Evolutionary conservation across 225 moss, liverwort and hornwort genomes (phyloP).

Genomic region (Sphagnum contortum): DNA sequence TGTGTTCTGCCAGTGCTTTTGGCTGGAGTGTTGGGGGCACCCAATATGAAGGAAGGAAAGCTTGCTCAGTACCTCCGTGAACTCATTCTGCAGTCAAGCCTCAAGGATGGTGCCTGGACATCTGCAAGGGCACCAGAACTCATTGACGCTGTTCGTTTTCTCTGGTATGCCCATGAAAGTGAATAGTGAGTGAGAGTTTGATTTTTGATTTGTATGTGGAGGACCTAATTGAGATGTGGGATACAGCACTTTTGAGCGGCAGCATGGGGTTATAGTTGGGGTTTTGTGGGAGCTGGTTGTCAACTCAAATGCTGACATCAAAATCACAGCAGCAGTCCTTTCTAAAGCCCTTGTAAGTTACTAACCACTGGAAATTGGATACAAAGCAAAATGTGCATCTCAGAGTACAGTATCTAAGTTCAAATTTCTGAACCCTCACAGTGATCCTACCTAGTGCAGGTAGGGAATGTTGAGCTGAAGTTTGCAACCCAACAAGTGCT

Average conservation of each 20-base stretch:
- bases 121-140: slow-evolving; percentile 61
- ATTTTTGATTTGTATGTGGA: background rate
- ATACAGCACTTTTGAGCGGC: slow-evolving; percentile 77
- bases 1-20: slow-evolving; percentile 90
- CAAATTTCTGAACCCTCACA: no score
- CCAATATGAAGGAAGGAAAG: slow-evolving; percentile 50
- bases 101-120: slow-evolving; percentile 74
- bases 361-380: no score
- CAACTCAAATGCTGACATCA: slow-evolving; percentile 72
- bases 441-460: slow-evolving; percentile 16
- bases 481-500: slow-evolving; percentile 88
- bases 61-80: slow-evolving; percentile 77
- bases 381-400: no score
- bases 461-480: slow-evolving; percentile 82
- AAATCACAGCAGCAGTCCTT: slow-evolving; percentile 83
- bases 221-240: slow-evolving; percentile 2
- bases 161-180: slow-evolving; percentile 38
- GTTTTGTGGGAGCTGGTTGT: slow-evolving; percentile 97
- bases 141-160: slow-evolving; percentile 84
- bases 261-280: slow-evolving; percentile 68
- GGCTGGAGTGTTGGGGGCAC: slow-evolving; percentile 81
- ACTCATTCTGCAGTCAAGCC: slow-evolving; percentile 76
- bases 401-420: no score
- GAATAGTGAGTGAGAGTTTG: no score
- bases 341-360: slow-evolving; percentile 68